Evolutionary conservation across 345 rosid species (phyloP), one percentile per base, ranked within the genome.

Genomic region (Melaleuca quinquenervia): DNA sequence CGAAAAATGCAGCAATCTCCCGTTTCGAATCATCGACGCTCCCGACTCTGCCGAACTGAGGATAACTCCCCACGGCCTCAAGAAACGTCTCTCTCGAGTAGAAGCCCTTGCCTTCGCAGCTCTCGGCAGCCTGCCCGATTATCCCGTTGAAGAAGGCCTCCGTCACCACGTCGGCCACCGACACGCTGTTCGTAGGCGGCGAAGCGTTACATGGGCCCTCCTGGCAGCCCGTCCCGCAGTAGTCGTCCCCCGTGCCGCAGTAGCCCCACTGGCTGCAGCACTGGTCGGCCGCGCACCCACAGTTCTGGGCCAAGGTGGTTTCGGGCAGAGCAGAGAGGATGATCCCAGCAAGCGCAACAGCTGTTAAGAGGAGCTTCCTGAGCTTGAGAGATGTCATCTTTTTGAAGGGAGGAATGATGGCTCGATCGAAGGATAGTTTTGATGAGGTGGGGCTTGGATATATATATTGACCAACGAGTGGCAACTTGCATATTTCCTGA

Each of bases 1-100:
- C 95, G 7, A 93, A 93, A 62, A 90, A 90, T 3, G 93, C 89
- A 2, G 93, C 93, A 18, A 91, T 88, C 86, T 93, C 94, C 15
- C 90, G 88, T 86, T 84, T 90, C 13, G 95, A 88, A 78, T 92
- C 85, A 41, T 88, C 86, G 12, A 12, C 49, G 0, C 92, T 62
- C 4, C 89, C 92, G 6, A 85, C 50, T 14, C 84, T 89, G 3
- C 91, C 92, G 29, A 93, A 91, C 26, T 82, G 70, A 44, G 88
- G 56, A 32, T 82, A 93, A 3, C 86, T 78, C 58, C 75, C 82
- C 26, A 85, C 82, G 44, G 90, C 92, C 41, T 55, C 86, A 5
- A 91, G 84, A 83, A 93, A 92, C 18, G 87, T 87, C 56, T 85
- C 80, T 84, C 93, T 60, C 2, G 91, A 84, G 52, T 85, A 91